Percentiles rank a stretch among this genome's conserved stretches.
Conservation (phyloP, 495 filamentous ascomycete genomes). For the Penicillium roqueforti region DNA sequence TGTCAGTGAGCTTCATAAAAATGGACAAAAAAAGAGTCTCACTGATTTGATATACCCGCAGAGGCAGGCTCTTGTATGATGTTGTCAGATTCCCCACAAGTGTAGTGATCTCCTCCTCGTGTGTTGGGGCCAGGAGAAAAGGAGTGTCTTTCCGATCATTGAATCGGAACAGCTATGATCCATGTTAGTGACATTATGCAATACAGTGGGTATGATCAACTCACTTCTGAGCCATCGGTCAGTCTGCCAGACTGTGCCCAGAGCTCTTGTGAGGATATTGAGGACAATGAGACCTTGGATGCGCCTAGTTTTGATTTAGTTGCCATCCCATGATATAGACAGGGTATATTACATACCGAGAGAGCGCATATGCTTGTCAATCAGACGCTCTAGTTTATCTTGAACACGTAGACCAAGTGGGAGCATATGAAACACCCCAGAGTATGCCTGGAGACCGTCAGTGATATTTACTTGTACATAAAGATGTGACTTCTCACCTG, state of each 20-base stretch:
- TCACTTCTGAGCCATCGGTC: slow-evolving; percentile 57
- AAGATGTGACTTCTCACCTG: slow-evolving; percentile 46
- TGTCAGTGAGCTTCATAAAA: slow-evolving; percentile 6
- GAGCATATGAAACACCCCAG: slow-evolving; percentile 89
- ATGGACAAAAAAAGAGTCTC: slow-evolving; percentile 20
- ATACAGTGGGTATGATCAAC: neutral
- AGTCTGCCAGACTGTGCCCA: slow-evolving; percentile 71
- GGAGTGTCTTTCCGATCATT: slow-evolving; percentile 70
- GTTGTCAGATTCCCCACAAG: slow-evolving; percentile 69
- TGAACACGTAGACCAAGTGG: slow-evolving; percentile 88
- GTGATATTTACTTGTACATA: neutral
- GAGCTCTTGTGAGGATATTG: slow-evolving; percentile 77
- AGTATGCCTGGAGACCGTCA: slow-evolving; percentile 55
- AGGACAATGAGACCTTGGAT: slow-evolving; percentile 82
- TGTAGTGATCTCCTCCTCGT: slow-evolving; percentile 92
- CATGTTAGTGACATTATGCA: neutral
- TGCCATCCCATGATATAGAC: neutral
- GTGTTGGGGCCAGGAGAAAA: slow-evolving; percentile 83
- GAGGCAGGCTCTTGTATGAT: slow-evolving; percentile 81
- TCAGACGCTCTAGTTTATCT: slow-evolving; percentile 76
- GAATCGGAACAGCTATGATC: slow-evolving; percentile 67
- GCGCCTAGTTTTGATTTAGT: slow-evolving; percentile 55
- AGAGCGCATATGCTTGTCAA: slow-evolving; percentile 83
- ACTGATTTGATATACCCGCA: slow-evolving; percentile 90
- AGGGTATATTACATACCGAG: slow-evolving; percentile 50